These are phyloP conservation scores for Colletotrichum chrysophilum DNA, from an alignment of 2,329 filamentous ascomycete species.

Conservation along the genomic window DNA sequence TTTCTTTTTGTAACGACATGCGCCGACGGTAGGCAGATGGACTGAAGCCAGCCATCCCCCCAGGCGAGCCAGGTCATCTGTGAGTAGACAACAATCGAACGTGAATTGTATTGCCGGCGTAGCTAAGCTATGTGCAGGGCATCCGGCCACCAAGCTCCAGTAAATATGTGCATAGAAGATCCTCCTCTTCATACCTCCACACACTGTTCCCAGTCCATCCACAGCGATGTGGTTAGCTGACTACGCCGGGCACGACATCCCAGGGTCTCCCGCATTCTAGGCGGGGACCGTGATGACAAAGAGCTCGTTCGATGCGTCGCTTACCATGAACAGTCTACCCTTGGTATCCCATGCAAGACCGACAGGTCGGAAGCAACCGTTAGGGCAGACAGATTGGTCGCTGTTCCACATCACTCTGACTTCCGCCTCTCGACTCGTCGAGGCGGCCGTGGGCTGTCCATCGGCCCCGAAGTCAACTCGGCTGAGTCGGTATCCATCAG, in stretches of 20 bases:
- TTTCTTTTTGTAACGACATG: not conserved
- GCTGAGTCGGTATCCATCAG: conserved; percentile 43
- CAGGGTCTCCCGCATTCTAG: not conserved
- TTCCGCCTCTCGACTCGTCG: conserved; percentile 44
- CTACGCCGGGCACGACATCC: not conserved
- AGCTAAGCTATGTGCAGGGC: not conserved
- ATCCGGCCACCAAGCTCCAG: not conserved
- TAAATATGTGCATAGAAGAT: not conserved
- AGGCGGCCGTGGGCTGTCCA: conserved; percentile 36
- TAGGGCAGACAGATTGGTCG: conserved; percentile 55
- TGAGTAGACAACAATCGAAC: not conserved
- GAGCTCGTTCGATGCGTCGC: conserved; percentile 70
- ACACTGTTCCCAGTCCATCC: not conserved
- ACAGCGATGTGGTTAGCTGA: not conserved
- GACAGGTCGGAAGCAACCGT: conserved; percentile 66
- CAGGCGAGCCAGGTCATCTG: not conserved
- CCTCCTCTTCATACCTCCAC: not conserved
- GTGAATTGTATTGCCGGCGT: not conserved
- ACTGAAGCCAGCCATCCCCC: not conserved
- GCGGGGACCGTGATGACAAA: conserved; percentile 52
- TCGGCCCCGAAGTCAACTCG: conserved; percentile 37
- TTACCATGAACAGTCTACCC: conserved; percentile 66
- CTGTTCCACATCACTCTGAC: conserved; percentile 55
- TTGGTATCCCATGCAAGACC: conserved; percentile 57
- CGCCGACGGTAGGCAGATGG: not conserved